Conservation (phyloP, 192 early-diverging fungal genomes). For the Coemansia sp. region DNA sequence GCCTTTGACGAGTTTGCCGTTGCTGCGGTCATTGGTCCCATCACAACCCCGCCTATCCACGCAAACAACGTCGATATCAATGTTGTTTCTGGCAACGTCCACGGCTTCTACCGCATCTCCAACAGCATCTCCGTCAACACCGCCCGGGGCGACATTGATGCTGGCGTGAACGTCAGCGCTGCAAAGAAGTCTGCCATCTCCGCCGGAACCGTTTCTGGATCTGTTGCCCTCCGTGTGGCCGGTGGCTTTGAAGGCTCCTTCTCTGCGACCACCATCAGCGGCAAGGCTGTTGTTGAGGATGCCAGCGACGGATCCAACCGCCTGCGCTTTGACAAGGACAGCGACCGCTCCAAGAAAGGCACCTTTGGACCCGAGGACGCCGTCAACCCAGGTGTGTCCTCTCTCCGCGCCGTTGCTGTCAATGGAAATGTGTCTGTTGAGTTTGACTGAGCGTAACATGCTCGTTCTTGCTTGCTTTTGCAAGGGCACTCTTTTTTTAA, state of each 20-base stretch:
- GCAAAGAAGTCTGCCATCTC: conserved; percentile 36
- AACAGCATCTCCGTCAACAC: conserved; percentile 31
- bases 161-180: conserved; percentile 41
- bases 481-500: neutral
- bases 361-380: conserved; percentile 41
- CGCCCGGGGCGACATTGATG: conserved; percentile 40
- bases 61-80: conserved; percentile 33
- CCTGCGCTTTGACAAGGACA: conserved; percentile 55
- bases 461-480: neutral
- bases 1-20: conserved; percentile 46
- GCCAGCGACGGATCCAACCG: conserved; percentile 48
- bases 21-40: conserved; percentile 32
- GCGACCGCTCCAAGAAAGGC: conserved; percentile 34
- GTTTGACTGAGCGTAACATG: conserved; percentile 21
- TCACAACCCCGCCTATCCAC: conserved; percentile 34
- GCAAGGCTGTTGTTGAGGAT: conserved; percentile 44
- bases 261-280: conserved; percentile 32
- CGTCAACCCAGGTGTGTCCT: conserved; percentile 27
- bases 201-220: conserved; percentile 39
- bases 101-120: conserved; percentile 33
- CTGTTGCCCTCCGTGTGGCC: conserved; percentile 33
- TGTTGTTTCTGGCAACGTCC: conserved; percentile 39
- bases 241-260: conserved; percentile 51
- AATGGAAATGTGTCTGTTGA: conserved; percentile 40
- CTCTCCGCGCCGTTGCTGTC: conserved; percentile 32